These are phyloP conservation scores for Globisporangium uncinulatum DNA, from an alignment of 352 stramenopile species.

Conservation along the genomic window DNA sequence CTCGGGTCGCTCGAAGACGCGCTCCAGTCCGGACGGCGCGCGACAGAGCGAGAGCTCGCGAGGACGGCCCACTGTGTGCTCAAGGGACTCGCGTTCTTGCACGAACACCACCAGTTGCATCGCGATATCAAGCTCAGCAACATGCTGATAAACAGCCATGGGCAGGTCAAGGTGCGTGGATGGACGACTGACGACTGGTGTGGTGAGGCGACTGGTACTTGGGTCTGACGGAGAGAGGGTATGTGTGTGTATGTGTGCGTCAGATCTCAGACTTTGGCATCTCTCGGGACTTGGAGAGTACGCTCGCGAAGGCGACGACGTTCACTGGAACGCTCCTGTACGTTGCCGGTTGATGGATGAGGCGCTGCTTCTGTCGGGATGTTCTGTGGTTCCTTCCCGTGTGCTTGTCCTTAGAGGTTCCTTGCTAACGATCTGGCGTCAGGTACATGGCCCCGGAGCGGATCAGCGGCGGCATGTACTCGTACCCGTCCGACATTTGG, in stretches of 20 bases:
- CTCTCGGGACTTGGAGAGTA: constrained; percentile 74
- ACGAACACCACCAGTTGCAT: constrained; percentile 88
- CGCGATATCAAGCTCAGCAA: constrained; percentile 95
- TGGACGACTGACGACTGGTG: not conserved
- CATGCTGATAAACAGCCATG: constrained; percentile 87
- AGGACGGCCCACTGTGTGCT: constrained; percentile 75
- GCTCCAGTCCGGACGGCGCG: constrained; percentile 34
- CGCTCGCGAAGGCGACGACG: constrained; percentile 80
- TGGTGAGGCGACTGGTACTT: not conserved
- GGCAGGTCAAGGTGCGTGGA: constrained; percentile 58
- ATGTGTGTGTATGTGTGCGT: not conserved
- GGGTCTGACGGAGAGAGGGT: not conserved
- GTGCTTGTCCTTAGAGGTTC: not conserved
- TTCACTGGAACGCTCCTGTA: constrained; percentile 91
- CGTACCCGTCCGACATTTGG: constrained; percentile 82
- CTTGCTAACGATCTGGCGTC: not conserved
- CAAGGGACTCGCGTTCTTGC: constrained; percentile 83
- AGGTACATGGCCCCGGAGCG: constrained; percentile 92
- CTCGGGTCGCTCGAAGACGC: constrained; percentile 85
- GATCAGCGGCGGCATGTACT: constrained; percentile 89
- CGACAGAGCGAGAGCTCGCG: constrained; percentile 72
- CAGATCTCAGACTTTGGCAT: constrained; percentile 86
- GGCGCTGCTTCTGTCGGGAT: too few relatives aligned
- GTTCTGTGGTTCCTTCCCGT: not conserved
- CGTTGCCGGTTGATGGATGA: not conserved